Base-by-base conservation (phyloP, 306 rosid species). In the Citrullus amarus region DNA sequence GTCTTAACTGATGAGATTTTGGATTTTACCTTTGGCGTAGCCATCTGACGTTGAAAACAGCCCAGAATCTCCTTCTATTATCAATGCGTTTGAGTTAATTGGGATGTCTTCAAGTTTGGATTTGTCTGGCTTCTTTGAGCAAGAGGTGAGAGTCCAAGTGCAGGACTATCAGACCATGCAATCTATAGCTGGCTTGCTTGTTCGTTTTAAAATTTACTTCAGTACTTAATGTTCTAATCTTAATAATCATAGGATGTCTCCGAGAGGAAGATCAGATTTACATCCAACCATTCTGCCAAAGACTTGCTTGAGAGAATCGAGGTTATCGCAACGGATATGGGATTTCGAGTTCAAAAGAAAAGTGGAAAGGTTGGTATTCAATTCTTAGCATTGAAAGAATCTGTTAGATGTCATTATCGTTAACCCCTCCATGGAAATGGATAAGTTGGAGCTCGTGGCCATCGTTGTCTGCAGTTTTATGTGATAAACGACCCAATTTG, bases 41-140 rank as follows among this genome's bases (percentile, higher is more conserved):
- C 59, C 82, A 72, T 69, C 79, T 79, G 91, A 88, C 41, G 91
- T 48, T 55, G 89, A 80, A 32, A 85, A 61, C 79, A 86, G 80
- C 85, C 86, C 87, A 44, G 80, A 83, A 30, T 86, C 91, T 1
- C 88, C 95, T 2, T 61, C 85, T 34, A 87, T 83, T 34, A 92
- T 96, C 57, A 96, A 96, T 81, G 99, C 99, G 72, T 96, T 96
- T 83, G 89, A 96, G 82, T 84, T 96, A 83, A 96, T 96, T 79
- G 99, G 99, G 78, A 96, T 96, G 99, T 96, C 98, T 56, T 91
- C 97, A 2, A 85, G 90, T 85, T 77, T 96, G 48, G 99, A 96
- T 85, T 96, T 96, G 81, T 96, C 99, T 34, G 97, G 97, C 60
- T 88, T 96, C 83, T 96, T 96, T 81, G 99, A 96, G 88, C 85